Evolutionary conservation across 169 alveolate genomes (phyloP).

Genomic region (Prorocentrum cordatum): DNA sequence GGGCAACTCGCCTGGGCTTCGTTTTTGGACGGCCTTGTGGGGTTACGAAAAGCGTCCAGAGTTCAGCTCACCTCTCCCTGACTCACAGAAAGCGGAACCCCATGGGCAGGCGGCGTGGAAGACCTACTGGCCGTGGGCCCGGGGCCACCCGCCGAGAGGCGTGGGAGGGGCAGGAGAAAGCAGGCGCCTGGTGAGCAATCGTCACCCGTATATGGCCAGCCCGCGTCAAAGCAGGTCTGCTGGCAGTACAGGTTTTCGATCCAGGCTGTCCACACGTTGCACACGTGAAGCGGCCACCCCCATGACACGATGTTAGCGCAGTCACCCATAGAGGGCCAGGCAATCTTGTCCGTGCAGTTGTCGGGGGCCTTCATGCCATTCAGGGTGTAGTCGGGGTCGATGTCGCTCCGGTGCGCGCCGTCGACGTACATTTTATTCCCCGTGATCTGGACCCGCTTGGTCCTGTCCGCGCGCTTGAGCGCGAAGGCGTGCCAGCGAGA

Average conservation of each 20-base stretch:
- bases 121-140: no score
- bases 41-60: no score
- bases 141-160: no score
- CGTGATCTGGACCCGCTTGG: neutral
- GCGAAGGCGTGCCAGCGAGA: conserved; percentile 17
- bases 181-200: neutral
- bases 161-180: no score
- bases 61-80: no score
- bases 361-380: conserved; percentile 3
- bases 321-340: neutral
- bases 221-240: conserved; percentile 7
- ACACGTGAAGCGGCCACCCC: neutral
- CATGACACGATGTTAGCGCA: neutral
- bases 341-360: neutral
- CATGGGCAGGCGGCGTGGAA: no score
- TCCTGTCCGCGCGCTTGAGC: neutral
- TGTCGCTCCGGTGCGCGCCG: conserved; percentile 2
- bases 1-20: no score
- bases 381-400: neutral
- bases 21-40: no score
- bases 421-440: conserved; percentile 6
- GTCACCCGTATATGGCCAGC: neutral
- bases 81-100: no score
- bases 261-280: neutral
- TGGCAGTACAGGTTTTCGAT: conserved; percentile 5